A percentile compares a stretch with the other conserved stretches of the same genome.
Conservation (phyloP, 495 filamentous ascomycete species). For the Penicillium waksmanii region DNA sequence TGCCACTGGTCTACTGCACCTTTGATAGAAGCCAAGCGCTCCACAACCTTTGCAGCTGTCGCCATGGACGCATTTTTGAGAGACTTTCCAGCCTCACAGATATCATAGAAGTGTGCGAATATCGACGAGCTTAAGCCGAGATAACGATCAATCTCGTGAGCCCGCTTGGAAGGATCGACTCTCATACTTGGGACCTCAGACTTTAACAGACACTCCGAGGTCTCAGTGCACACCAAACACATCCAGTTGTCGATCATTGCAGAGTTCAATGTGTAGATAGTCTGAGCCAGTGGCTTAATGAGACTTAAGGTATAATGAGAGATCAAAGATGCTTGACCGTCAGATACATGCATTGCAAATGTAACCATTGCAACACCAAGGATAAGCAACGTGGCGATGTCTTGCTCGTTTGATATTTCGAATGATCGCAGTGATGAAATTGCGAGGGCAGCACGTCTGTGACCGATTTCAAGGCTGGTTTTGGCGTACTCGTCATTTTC, state of each 20-base stretch:
- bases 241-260: conserved; percentile 20
- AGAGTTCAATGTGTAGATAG: conserved; percentile 8
- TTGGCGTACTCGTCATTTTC: conserved; percentile 10
- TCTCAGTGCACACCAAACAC: conserved; percentile 27
- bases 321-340: conserved; percentile 24
- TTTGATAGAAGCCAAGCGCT: conserved; percentile 4
- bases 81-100: conserved; percentile 7
- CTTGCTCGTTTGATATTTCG: conserved; percentile 9
- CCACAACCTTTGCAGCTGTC: not conserved
- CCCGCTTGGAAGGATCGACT: conserved; percentile 7
- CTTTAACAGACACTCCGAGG: conserved; percentile 22
- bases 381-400: conserved; percentile 17
- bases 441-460: conserved; percentile 21
- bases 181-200: conserved; percentile 18
- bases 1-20: conserved; percentile 17
- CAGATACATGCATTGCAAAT: conserved; percentile 28
- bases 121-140: conserved; percentile 22
- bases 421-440: conserved; percentile 23
- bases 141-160: conserved; percentile 22
- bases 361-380: conserved; percentile 25
- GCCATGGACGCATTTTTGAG: conserved; percentile 1
- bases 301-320: conserved; percentile 22
- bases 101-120: conserved; percentile 20
- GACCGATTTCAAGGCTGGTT: conserved; percentile 14
- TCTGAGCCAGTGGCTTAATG: conserved; percentile 13